These are phyloP conservation scores for Lophiotrema nucula DNA, from an alignment of 495 filamentous ascomycete genomes.

Conservation along the genomic window DNA sequence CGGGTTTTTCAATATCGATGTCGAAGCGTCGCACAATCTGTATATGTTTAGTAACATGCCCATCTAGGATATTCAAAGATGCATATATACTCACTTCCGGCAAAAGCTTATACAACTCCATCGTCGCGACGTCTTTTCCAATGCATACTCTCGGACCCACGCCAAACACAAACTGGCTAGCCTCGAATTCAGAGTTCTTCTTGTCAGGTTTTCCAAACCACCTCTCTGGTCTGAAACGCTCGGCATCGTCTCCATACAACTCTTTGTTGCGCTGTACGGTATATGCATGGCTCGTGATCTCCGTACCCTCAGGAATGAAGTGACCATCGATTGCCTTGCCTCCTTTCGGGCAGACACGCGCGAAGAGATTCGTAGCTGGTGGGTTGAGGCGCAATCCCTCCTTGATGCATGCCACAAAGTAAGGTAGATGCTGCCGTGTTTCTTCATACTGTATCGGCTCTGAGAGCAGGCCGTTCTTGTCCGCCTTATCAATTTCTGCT, in stretches of 20 bases:
- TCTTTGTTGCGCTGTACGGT: slow-evolving; percentile 52
- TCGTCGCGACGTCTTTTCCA: slow-evolving; percentile 30
- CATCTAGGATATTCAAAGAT: background rate
- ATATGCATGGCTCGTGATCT: slow-evolving; percentile 56
- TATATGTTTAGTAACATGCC: background rate
- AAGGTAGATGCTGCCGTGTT: slow-evolving; percentile 46
- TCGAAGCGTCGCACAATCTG: slow-evolving; percentile 24
- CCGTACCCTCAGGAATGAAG: slow-evolving; percentile 51
- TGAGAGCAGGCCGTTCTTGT: slow-evolving; percentile 41
- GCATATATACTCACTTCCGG: slow-evolving; percentile 27
- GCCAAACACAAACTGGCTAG: slow-evolving; percentile 23
- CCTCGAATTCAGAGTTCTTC: slow-evolving; percentile 14
- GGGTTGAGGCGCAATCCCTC: slow-evolving; percentile 60
- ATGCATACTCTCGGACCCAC: slow-evolving; percentile 29
- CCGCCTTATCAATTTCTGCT: slow-evolving; percentile 48
- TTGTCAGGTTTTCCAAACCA: slow-evolving; percentile 60
- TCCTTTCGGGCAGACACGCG: slow-evolving; percentile 52
- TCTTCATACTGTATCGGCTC: slow-evolving; percentile 42
- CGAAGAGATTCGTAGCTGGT: slow-evolving; percentile 53
- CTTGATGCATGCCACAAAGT: slow-evolving; percentile 65
- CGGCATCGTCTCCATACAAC: slow-evolving; percentile 63
- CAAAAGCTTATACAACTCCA: slow-evolving; percentile 33
- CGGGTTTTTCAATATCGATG: slow-evolving; percentile 6
- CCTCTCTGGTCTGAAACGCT: slow-evolving; percentile 60
- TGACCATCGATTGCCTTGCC: slow-evolving; percentile 53